Evolutionary conservation across 495 filamentous ascomycete species (phyloP), one percentile per base, ranked within the genome.

Genomic region (Penicillium cataractarum): DNA sequence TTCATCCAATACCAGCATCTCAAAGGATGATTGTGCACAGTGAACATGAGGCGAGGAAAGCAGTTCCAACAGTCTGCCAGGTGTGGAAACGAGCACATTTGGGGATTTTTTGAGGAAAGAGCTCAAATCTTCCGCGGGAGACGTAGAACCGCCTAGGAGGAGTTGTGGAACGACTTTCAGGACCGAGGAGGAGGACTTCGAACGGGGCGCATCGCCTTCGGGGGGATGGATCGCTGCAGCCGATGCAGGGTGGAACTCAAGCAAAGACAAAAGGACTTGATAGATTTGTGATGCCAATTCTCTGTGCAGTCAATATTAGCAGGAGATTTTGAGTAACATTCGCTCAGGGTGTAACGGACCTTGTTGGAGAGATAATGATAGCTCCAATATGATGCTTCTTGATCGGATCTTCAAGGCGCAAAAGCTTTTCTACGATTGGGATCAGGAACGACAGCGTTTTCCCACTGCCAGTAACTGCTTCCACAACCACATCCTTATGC

Each of bases 401-500:
- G 26, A 90, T 83, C 6, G 90, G 88, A 42, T 93, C 91, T 51
- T 87, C 86, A 26, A 86, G 71, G 33, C 89, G 87, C 50, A 98
- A 77, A 26, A 98, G 82, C 63, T 89, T 90, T 72, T 97, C 92
- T 13, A 97, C 82, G 2, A 97, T 78, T 0, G 95, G 95, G 27
- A 99, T 90, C 50, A 99, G 75, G 68, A 95, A 98, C 2, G 92
- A 89, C 44, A 97, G 78, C 0, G 95, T 98, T 76, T 99, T 99
- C 48, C 95, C 95, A 70, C 90, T 95, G 8, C 96, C 95, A 3
- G 95, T 99, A 8, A 97, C 95, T 2, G 95, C 96, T 74, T 97
- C 93, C 29, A 97, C 94, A 3, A 98, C 94, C 0, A 98, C 93
- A 77, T 98, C 95, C 68, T 97, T 97, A 74, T 98, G 92, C 8